Evolutionary conservation across 352 stramenopile genomes (phyloP).

Genomic region (Pilasporangium apinafurcum): DNA sequence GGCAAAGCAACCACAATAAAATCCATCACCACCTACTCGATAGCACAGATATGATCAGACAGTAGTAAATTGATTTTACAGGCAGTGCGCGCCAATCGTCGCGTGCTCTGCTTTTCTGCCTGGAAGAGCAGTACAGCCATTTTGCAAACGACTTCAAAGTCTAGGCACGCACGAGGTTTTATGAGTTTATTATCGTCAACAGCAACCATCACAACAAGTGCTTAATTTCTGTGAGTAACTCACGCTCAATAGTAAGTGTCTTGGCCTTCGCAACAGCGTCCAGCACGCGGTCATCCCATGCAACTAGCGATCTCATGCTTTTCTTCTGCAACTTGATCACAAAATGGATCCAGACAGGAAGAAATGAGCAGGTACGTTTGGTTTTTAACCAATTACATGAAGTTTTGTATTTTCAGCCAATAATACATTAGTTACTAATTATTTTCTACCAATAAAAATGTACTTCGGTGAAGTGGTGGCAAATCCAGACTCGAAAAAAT

Average conservation of each 20-base stretch:
- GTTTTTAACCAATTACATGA: not conserved
- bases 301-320: slow-evolving; percentile 36
- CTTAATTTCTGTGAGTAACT: not conserved
- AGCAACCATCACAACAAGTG: too few species aligned
- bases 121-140: slow-evolving; percentile 53
- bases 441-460: slow-evolving; percentile 3
- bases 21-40: not conserved
- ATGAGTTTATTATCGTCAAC: not conserved
- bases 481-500: too few species aligned
- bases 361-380: not conserved
- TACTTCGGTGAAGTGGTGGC: too few species aligned
- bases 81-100: slow-evolving; percentile 42
- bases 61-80: slow-evolving; percentile 18
- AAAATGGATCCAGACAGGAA: slow-evolving; percentile 7
- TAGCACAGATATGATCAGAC: not conserved
- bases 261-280: slow-evolving; percentile 30
- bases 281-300: slow-evolving; percentile 57
- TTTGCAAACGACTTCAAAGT: slow-evolving; percentile 51
- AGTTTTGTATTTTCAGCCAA: slow-evolving; percentile 5
- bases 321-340: slow-evolving; percentile 1
- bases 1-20: not conserved
- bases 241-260: slow-evolving; percentile 34
- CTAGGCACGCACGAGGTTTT: slow-evolving; percentile 8
- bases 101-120: slow-evolving; percentile 60
- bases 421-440: not conserved